Percentiles rank a stretch among this genome's conserved stretches.
Conservation (phyloP, 768 basidiomycete species). For the Lentinula guzmanii region DNA sequence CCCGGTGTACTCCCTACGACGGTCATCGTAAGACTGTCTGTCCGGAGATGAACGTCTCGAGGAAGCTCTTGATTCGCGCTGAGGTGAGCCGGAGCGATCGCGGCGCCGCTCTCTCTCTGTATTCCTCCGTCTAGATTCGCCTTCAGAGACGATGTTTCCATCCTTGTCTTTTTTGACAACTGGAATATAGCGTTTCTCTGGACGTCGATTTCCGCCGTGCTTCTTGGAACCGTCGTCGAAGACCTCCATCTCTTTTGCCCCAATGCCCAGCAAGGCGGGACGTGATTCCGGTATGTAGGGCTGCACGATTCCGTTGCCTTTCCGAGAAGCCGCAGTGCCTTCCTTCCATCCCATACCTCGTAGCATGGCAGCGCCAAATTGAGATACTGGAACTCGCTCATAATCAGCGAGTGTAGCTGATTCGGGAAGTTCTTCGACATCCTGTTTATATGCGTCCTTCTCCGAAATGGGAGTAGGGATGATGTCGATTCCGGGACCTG, state of each 20-base stretch:
- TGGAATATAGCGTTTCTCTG: constrained; percentile 80
- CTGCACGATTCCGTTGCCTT: constrained; percentile 58
- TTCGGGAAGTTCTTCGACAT: constrained; percentile 76
- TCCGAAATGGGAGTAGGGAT: constrained; percentile 70
- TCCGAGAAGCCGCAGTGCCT: constrained; percentile 64
- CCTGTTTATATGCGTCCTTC: constrained; percentile 78
- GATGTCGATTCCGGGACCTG: constrained; percentile 46
- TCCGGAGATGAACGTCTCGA: constrained; percentile 49
- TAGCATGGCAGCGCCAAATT: constrained; percentile 89
- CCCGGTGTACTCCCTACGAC: constrained; percentile 17
- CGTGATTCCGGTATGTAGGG: constrained; percentile 80
- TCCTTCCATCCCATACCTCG: constrained; percentile 98
- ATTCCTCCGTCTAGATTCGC: constrained; percentile 11
- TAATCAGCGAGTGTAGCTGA: constrained; percentile 80
- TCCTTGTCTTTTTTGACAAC: constrained; percentile 66
- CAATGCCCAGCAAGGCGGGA: constrained; percentile 86
- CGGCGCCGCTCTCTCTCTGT: constrained; percentile 13
- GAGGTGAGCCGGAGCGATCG: constrained; percentile 32
- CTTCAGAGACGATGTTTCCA: constrained; percentile 17
- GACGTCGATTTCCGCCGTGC: constrained; percentile 37
- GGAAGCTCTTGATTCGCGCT: constrained; percentile 27
- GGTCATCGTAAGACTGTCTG: constrained; percentile 26
- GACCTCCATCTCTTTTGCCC: constrained; percentile 82
- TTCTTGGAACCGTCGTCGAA: constrained; percentile 63
- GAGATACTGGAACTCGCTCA: constrained; percentile 82